A percentile compares a stretch with the other conserved stretches of the same genome.
These are phyloP conservation scores for Penicillium bialowiezense DNA, from an alignment of 495 filamentous ascomycete genomes.

Conservation along the genomic window DNA sequence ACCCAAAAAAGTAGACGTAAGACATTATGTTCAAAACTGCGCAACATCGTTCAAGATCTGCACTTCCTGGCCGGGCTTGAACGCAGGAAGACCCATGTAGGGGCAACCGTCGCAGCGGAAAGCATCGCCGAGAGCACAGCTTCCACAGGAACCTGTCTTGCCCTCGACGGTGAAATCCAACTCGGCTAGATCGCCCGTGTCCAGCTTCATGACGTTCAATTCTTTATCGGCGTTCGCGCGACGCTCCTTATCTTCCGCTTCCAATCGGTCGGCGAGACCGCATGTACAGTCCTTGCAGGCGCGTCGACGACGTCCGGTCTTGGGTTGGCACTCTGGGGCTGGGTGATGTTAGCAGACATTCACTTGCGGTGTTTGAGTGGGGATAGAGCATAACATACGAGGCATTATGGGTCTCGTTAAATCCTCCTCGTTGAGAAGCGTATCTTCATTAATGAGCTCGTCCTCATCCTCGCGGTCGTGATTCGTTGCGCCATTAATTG, in stretches of 20 bases:
- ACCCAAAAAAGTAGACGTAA: neutral
- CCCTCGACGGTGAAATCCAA: constrained; percentile 95
- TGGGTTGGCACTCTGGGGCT: constrained; percentile 83
- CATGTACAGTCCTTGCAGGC: constrained; percentile 99
- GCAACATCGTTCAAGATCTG: constrained; percentile 78
- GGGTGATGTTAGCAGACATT: constrained; percentile 6
- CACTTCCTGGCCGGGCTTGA: constrained; percentile 96
- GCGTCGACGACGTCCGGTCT: constrained; percentile 84
- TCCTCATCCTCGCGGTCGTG: constrained; percentile 56
- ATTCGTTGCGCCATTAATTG: constrained; percentile 24
- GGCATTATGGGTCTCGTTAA: constrained; percentile 66
- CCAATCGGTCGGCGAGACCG: constrained; percentile 74
- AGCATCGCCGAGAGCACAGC: constrained; percentile 82
- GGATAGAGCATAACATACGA: constrained; percentile 73
- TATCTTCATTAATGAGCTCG: constrained; percentile 88
- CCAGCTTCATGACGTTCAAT: constrained; percentile 66
- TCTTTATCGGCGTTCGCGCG: constrained; percentile 58
- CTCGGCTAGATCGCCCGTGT: constrained; percentile 71
- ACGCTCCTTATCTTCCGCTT: constrained; percentile 74
- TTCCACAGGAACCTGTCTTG: constrained; percentile 90
- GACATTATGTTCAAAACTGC: constrained; percentile 59
- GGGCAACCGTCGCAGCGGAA: constrained; percentile 70
- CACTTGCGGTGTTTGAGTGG: constrained; percentile 1
- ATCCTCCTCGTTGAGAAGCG: constrained; percentile 79
- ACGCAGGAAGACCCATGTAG: constrained; percentile 89